Evolutionary conservation across 2,329 filamentous ascomycete genomes (phyloP), one percentile per base, ranked within the genome.

Genomic region (Myriosclerotinia scirpicola): DNA sequence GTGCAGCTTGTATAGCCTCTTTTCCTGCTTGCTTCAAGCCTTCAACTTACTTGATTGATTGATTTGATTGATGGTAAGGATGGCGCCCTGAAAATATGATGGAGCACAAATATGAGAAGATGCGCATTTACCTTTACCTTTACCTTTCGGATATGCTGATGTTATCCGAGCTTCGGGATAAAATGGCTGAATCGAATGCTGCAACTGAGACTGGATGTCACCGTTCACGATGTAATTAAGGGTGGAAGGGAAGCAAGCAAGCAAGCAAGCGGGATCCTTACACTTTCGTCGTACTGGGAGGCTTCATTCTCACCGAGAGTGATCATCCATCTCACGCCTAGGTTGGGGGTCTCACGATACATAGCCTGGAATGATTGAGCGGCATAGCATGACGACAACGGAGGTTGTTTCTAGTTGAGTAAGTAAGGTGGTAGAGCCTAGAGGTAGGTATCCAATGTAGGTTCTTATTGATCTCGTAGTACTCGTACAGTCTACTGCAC

Each of bases 221-320:
- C 60, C 20, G 44, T 46, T 8, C 20, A 20, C 20, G 50, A 63
- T 54, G 50, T 44, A 14, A 52, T 38, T 42, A 22, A 17, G 38
- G 36, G 59, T 22, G 26, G 17, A 26, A 22, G n/a, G 36, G n/a
- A 62, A 34, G 44, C 46, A 52, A 52, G 26, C 52, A 62, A 34
- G 44, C 46, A 52, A 52, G 26, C 52, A 54, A 34, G 26, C 48
- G 52, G 50, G 26, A 64, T 46, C 44, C 58, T 50, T 50, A 60
- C 44, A 17, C 30, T n/a, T 22, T 36, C 20, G 36, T 60, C 58
- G 58, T 60, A 50, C 56, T 20, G n/a, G 9, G 15, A 60, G 30
- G 61, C 46, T 64, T 54, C 50, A 15, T 64, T 64, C 26, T 64
- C 50, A 36, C 50, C 17, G 62, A 64, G 60, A 61, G 30, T 26